Evolutionary conservation across 1,284 basidiomycete species (phyloP), one percentile per base, ranked within the genome.

Genomic region (Cutaneotrichosporon daszewskae): DNA sequence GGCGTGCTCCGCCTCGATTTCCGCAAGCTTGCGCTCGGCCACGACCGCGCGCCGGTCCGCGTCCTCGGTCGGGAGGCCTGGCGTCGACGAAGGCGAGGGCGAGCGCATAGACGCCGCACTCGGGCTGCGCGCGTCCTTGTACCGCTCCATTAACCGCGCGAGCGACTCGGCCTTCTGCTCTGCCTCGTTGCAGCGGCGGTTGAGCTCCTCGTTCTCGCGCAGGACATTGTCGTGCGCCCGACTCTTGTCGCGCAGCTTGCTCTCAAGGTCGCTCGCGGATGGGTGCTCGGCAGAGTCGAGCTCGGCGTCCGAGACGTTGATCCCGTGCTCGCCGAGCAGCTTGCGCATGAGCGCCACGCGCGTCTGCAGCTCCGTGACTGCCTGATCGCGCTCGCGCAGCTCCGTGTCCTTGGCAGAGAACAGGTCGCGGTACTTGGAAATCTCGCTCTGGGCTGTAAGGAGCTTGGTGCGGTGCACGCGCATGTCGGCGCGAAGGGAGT

Each of bases 301-400:
- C 37, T 83, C 80, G 29, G 81, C 81, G 28, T 87, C 84, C 50
- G 85, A 83, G 20, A 84, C 72, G 23, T 77, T 76, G 40, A 95
- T 77, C 9, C 89, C 91, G 59, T 89, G 85, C 61, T 98, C 95
- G 32, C 83, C 80, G 41, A 97, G 79, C 52, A 45, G 35, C 39
- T 52, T 52, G 51, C 51, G 51, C 49, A 98, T 76, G 74, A 90
- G 83, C 26, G 77, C 79, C 50, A 87, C 74, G 54, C 87, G 86
- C 50, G 92, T 75, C 50, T 81, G 80, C 0, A 82, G 76, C 45
- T 90, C 86, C 5, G 84, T 77, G 2, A 81, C 76, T 34, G 84
- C 79, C 62, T 83, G 82, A 40, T 76, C 65, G 58, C 80, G 82
- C 43, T 85, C 83, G 31, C 74, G 76, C 32, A 88, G 69, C 49